Base-by-base conservation (phyloP, 257 asterid species). In the Voacanga thouarsii region DNA sequence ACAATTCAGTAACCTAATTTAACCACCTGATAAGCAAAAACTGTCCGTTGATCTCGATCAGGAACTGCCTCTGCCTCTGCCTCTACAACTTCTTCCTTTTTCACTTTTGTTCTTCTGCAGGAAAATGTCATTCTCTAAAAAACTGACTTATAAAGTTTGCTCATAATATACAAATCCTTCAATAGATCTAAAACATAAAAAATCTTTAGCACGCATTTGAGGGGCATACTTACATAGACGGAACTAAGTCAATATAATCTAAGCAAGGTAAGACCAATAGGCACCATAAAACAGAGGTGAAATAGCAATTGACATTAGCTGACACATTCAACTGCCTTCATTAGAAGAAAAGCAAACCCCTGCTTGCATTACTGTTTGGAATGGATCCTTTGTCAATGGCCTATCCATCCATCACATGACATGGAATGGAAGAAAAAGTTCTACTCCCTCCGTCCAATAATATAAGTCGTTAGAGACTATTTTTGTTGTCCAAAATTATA, bases 11-110 rank as follows among this genome's bases (percentile, higher is more conserved):
- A 33, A 51, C 49, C 77, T 83, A 85, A 57, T 78, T 61, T 70
- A 77, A 64, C 61, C 60, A 91, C 96, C 92, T 91, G 96, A 86
- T 89, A 91, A 74, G 92, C 96, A 84, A 91, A 89, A 87, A 91
- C 94, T 18, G 96, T 91, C 80, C 92, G 80, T 84, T 87, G 94
- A 74, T 89, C 92, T 78, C 92, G 84, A 75, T 89, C 94, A 45
- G 94, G 92, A 81, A 89, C 94, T 75, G 89, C 89, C 82, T 84
- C 87, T 45, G 90, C 86, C 80, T 89, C 87, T 53, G 57, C 89
- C 56, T 33, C 37, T 33, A 2, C 37, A 33, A 61, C 85, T 0
- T 85, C 91, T 81, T 91, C 94, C 83, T 85, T 89, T 77, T 89
- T 87, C 71, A 87, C 93, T 80, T 87, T 88, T 85, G 85, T 66